Percentiles rank a stretch among this genome's conserved stretches.
These are phyloP conservation scores for Clathrospora elynae DNA, from an alignment of 2,329 filamentous ascomycete species.

Conservation along the genomic window DNA sequence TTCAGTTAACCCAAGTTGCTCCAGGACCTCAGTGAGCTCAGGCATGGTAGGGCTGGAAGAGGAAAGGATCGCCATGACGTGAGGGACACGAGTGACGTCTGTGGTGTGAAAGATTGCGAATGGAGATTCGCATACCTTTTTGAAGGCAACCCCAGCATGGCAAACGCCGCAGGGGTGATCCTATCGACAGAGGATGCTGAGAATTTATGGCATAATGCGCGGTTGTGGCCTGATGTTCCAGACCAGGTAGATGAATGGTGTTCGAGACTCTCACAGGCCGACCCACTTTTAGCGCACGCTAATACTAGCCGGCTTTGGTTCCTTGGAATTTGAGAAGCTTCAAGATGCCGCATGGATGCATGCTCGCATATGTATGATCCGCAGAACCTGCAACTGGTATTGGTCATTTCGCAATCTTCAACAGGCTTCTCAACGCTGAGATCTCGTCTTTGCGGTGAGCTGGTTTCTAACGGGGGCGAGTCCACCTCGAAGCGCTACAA, in stretches of 20 bases:
- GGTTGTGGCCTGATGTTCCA: constrained; percentile 21
- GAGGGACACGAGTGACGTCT: constrained; percentile 27
- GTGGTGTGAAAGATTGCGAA: constrained; percentile 16
- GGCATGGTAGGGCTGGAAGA: constrained; percentile 25
- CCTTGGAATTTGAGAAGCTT: background rate
- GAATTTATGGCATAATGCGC: constrained; percentile 11
- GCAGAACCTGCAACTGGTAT: background rate
- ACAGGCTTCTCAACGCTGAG: no score
- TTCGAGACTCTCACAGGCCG: constrained; percentile 20
- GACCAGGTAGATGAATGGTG: constrained; percentile 20
- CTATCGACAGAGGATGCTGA: constrained; percentile 10
- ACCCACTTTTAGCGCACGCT: constrained; percentile 4
- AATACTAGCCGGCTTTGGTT: constrained; percentile 1
- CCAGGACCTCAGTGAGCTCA: constrained; percentile 37
- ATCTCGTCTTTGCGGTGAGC: no score
- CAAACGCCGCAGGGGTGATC: constrained; percentile 8
- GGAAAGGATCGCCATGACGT: constrained; percentile 38
- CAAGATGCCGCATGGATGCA: constrained; percentile 3
- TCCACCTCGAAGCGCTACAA: no score
- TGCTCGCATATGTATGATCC: constrained; percentile 8
- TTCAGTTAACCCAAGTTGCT: constrained; percentile 36
- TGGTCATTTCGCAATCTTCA: no score
- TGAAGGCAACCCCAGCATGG: constrained; percentile 8
- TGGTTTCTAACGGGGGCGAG: no score
- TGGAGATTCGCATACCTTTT: constrained; percentile 22